Base-by-base conservation (phyloP, 2,329 filamentous ascomycete genomes). In the Nigrograna mackinnonii region DNA sequence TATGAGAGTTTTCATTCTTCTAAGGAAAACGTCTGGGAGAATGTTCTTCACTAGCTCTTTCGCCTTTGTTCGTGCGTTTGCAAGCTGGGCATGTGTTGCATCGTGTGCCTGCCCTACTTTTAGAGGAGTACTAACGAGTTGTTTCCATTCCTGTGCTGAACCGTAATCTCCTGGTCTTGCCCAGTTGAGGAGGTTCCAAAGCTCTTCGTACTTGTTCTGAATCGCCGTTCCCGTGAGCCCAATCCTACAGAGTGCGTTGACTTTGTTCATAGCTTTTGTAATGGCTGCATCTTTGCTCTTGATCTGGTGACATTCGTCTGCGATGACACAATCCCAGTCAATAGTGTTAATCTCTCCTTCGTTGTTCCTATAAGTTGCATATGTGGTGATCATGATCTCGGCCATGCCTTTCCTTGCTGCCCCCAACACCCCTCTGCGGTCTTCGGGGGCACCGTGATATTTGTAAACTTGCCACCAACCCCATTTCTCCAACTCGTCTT, bases 101-200 rank as follows among this genome's bases (percentile, higher is more conserved):
- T 96, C 89, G 60, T 99, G 92, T 32, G 91, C 91, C 68, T 97
- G 94, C 1, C 94, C 94, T 38, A 91, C 74, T 41, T 87, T 89
- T 41, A 99, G 74, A 0, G 92, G 94, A 17, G 85, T 80, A 39
- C 85, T 85, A 44, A 99, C 89, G 26, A 80, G 83, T 16, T 79
- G 76, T 57, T 84, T 86, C 94, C 94, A 99, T 31, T 88, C 87
- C 4, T 79, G 73, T 7, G 87, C 70, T 0, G 83, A 80, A 0
- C 84, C 83, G 49, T 87, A 79, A 28, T 68, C 71, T 0, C 91
- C 92, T 0, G 94, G 94, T 55, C 95, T 94, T 0, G 91, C 91
- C 94, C 94, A 99, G 64, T 99, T 95, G 3, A 99, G 75, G 0
- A 99, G 76, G 0, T 91, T 95, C 92, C 92, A 99, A 1, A 99